Conservation (phyloP, 345 rosid genomes). For the Sapria himalayana region DNA sequence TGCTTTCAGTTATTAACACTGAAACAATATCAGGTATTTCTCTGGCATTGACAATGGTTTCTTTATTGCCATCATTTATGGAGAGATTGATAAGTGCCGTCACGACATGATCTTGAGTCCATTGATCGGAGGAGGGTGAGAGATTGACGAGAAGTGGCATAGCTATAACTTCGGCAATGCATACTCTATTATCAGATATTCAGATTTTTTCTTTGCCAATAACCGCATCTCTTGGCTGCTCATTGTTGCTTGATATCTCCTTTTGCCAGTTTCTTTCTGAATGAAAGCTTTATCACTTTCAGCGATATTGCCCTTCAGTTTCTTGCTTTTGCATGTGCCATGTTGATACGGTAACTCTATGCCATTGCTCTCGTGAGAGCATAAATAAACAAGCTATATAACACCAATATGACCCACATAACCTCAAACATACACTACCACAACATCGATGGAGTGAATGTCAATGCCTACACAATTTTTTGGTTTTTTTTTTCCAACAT, state of each 20-base stretch:
- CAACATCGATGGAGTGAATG: too few relatives aligned
- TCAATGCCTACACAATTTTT: too few relatives aligned
- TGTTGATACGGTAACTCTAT: conserved; percentile 71
- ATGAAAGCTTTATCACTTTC: conserved; percentile 56
- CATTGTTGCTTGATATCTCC: conserved; percentile 62
- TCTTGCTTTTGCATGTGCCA: conserved; percentile 36
- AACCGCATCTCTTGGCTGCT: conserved; percentile 83
- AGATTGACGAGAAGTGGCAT: conserved; percentile 79
- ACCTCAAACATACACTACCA: too few relatives aligned
- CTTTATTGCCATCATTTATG: conserved; percentile 80
- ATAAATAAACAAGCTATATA: too few relatives aligned
- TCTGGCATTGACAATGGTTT: conserved; percentile 75
- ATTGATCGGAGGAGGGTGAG: conserved; percentile 53
- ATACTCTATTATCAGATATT: conserved; percentile 83
- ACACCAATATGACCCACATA: too few relatives aligned
- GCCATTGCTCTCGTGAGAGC: conserved; percentile 90
- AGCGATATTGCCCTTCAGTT: conserved; percentile 31
- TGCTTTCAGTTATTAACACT: conserved; percentile 76
- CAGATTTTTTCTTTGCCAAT: conserved; percentile 83
- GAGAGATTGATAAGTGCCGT: conserved; percentile 96
- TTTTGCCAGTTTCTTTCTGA: conserved; percentile 39
- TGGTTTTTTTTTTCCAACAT: too few relatives aligned
- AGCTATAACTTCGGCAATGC: conserved; percentile 89
- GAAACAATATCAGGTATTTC: conserved; percentile 87
- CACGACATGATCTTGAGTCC: conserved; percentile 91